Conservation (phyloP, 352 stramenopile genomes). For the Aphanomyces cochlioides region DNA sequence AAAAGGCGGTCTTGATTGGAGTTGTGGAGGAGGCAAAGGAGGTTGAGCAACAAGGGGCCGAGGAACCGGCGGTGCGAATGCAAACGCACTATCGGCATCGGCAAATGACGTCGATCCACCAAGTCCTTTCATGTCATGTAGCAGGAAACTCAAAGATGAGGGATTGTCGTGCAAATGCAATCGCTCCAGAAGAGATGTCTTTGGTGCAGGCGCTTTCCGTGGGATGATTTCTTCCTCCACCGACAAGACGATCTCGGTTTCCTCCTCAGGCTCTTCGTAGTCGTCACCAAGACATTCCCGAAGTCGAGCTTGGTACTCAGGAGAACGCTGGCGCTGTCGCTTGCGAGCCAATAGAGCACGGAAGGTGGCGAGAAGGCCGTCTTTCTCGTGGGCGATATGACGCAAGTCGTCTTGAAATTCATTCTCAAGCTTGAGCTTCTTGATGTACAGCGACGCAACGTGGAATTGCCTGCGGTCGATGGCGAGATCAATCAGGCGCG, state of each 20-base stretch:
- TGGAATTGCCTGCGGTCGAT: slow-evolving; percentile 66
- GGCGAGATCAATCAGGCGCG: slow-evolving; percentile 50
- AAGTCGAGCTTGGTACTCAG: slow-evolving; percentile 39
- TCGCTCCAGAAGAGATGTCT: background rate
- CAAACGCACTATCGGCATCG: slow-evolving; percentile 15
- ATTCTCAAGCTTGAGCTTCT: slow-evolving; percentile 66
- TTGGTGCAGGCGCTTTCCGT: background rate
- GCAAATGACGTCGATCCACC: slow-evolving; percentile 20
- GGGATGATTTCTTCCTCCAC: slow-evolving; percentile 57
- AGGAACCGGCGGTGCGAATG: slow-evolving; percentile 19
- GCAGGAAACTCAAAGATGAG: slow-evolving; percentile 10
- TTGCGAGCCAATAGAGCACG: slow-evolving; percentile 44
- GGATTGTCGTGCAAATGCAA: background rate
- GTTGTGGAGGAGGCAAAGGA: slow-evolving; percentile 35
- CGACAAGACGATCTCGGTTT: slow-evolving; percentile 56
- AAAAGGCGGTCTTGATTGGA: slow-evolving; percentile 27
- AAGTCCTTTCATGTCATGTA: background rate
- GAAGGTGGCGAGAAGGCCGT: slow-evolving; percentile 52
- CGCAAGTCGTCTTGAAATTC: slow-evolving; percentile 54
- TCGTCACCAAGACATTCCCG: slow-evolving; percentile 43
- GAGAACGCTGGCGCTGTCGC: slow-evolving; percentile 15
- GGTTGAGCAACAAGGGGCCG: slow-evolving; percentile 25
- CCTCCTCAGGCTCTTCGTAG: slow-evolving; percentile 49
- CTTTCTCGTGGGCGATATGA: slow-evolving; percentile 55
- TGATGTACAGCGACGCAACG: slow-evolving; percentile 76